A percentile compares a stretch with the other conserved stretches of the same genome.
Evolutionary conservation across 1,284 basidiomycete genomes (phyloP).

Genomic region (Volvariella surrecta): DNA sequence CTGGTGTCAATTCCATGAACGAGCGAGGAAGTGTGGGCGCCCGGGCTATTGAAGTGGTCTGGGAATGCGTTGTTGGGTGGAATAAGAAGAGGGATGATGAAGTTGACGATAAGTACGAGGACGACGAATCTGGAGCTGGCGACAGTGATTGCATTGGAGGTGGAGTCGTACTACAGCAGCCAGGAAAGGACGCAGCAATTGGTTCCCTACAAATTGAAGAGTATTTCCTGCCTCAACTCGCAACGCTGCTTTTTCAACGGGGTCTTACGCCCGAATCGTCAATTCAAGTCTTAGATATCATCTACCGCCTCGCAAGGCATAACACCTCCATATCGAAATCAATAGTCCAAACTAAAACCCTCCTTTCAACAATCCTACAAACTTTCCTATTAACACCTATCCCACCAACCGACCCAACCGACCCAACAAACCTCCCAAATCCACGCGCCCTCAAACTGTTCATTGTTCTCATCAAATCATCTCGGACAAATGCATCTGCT

Average conservation of each 20-base stretch:
- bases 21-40: conserved; percentile 64
- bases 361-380: conserved; percentile 47
- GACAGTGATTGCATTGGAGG: no score
- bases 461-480: conserved; percentile 50
- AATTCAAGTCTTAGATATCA: conserved; percentile 51
- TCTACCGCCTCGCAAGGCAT: conserved; percentile 54
- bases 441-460: conserved; percentile 55
- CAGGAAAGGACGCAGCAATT: conserved; percentile 21
- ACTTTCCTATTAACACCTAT: conserved; percentile 49
- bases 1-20: conserved; percentile 53
- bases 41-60: conserved; percentile 59
- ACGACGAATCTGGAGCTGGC: no score
- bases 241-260: conserved; percentile 24
- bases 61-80: conserved; percentile 64
- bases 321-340: conserved; percentile 44
- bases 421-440: conserved; percentile 25
- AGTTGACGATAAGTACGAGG: conserved; percentile 25
- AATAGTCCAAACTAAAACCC: conserved; percentile 43
- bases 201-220: conserved; percentile 44
- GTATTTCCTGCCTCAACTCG: conserved; percentile 42
- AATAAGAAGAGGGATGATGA: conserved; percentile 21
- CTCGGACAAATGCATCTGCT: conserved; percentile 56
- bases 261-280: conserved; percentile 41
- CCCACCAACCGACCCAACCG: conserved; percentile 22
- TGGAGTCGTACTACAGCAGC: conserved; percentile 38